Base-by-base conservation (phyloP, 257 asterid species). In the Datura wrightii region DNA sequence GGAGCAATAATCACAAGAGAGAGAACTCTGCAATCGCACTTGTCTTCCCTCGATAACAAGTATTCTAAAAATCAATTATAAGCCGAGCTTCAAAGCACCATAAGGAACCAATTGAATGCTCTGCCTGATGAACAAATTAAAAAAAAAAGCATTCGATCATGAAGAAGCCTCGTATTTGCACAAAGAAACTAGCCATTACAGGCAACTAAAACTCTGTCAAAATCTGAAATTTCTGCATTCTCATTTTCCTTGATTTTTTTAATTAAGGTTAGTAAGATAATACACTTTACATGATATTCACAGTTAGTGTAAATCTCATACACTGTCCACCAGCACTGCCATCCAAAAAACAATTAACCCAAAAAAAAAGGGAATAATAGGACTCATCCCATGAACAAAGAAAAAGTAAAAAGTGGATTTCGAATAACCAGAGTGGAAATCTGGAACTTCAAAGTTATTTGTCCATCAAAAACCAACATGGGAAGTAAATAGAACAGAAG, bases 41-140 rank as follows among this genome's bases (percentile, higher is more conserved):
- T 79, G 65, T 55, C 80, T 83, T 76, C 76, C 87, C 79, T 85
- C 87, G 65, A 62, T 83, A 52, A 66, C 79, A 72, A 90, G 80
- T 86, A 84, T 82, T 87, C 91, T 56, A 81, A 83, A 52, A 90
- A 89, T 90, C 90, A 84, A 90, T 87, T 87, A 87, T 70, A 66
- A 76, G 65, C 42, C 72, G 76, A 85, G 85, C 88, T 70, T 79
- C 87, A 36, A 34, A 48, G 44, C 85, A 85, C 70, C 70, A 44
- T 48, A 60, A 79, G 72, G 52, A 79, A 60, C 66, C 82, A n/a
- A 58, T 67, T 84, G 50, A 42, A 84, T 2, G 72, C 72, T 84
- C 93, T 89, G 90, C 86, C 85, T 85, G 74, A 84, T 84, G 69
- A 85, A 87, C 52, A 87, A 82, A 85, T 53, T 24, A 15, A 9